Evolutionary conservation across 179 eudicot genomes (phyloP).

Genomic region (Spinacia oleracea): DNA sequence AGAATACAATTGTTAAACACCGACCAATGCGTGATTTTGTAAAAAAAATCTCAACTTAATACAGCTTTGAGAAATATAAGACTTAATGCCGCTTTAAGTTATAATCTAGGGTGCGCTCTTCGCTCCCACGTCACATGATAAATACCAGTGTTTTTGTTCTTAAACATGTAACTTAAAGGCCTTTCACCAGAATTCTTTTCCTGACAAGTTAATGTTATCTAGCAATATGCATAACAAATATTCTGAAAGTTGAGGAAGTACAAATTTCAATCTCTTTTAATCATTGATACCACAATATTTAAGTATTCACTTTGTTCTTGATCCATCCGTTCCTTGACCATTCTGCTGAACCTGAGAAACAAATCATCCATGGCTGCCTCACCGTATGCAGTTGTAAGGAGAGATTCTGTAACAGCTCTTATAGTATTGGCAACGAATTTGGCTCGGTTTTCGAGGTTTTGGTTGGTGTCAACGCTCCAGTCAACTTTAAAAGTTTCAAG

Average conservation of each 20-base stretch:
- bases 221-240: background rate
- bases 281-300: constrained; percentile 20
- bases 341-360: constrained; percentile 21
- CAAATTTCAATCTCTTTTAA: background rate
- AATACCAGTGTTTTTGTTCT: no score
- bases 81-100: no score
- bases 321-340: constrained; percentile 28
- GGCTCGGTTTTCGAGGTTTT: constrained; percentile 20
- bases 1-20: no score
- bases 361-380: constrained; percentile 22
- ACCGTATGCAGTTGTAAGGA: constrained; percentile 15
- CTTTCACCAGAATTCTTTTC: background rate
- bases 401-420: constrained; percentile 33
- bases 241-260: background rate
- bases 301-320: constrained; percentile 24
- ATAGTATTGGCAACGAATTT: constrained; percentile 20
- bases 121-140: no score
- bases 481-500: constrained; percentile 31
- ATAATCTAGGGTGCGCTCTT: no score
- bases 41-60: no score
- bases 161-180: background rate
- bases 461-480: constrained; percentile 30
- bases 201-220: background rate
- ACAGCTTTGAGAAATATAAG: no score
- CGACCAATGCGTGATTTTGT: no score